phyloP scores from a whole-genome alignment of 1,284 basidiomycete genomes.

The Agaricales sp. region DNA sequence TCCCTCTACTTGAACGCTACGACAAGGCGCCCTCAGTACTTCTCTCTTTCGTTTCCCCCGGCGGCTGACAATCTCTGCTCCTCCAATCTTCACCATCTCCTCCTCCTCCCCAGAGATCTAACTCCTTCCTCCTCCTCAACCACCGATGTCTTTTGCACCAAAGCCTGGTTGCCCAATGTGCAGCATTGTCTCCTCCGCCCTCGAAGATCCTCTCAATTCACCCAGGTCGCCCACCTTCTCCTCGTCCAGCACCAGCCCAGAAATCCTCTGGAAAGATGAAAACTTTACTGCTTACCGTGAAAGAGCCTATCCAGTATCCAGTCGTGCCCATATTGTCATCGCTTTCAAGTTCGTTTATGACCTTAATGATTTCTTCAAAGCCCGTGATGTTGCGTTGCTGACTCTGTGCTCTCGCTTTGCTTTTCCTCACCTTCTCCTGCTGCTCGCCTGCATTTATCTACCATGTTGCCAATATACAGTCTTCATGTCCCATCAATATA shows the following conservation, averaged over 20 bases:
- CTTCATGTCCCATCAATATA: slow-evolving; percentile 70
- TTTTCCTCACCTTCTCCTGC: slow-evolving; percentile 7
- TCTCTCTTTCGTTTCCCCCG: background rate
- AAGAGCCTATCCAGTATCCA: slow-evolving; percentile 55
- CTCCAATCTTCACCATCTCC: slow-evolving; percentile 2
- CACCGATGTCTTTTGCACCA: slow-evolving; percentile 40
- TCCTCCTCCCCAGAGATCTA: slow-evolving; percentile 5
- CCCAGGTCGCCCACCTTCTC: slow-evolving; percentile 34
- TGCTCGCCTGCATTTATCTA: slow-evolving; percentile 8
- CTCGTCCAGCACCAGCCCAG: slow-evolving; percentile 33
- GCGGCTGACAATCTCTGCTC: too few species aligned
- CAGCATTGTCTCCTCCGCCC: slow-evolving; percentile 51
- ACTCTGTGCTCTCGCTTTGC: too few species aligned
- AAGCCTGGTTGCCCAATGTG: slow-evolving; percentile 67
- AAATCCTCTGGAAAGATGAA: slow-evolving; percentile 63
- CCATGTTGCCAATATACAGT: slow-evolving; percentile 23
- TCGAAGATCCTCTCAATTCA: slow-evolving; percentile 30
- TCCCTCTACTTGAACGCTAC: too few species aligned
- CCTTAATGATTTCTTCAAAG: background rate
- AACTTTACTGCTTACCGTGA: slow-evolving; percentile 68
- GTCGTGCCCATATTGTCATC: slow-evolving; percentile 57
- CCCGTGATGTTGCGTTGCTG: too few species aligned
- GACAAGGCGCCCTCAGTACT: slow-evolving; percentile 10
- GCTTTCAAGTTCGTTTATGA: slow-evolving; percentile 54
- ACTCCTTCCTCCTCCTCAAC: slow-evolving; percentile 3